Evolutionary conservation across 495 filamentous ascomycete species (phyloP), one percentile per base, ranked within the genome.

Genomic region (Filosporella fistucella): DNA sequence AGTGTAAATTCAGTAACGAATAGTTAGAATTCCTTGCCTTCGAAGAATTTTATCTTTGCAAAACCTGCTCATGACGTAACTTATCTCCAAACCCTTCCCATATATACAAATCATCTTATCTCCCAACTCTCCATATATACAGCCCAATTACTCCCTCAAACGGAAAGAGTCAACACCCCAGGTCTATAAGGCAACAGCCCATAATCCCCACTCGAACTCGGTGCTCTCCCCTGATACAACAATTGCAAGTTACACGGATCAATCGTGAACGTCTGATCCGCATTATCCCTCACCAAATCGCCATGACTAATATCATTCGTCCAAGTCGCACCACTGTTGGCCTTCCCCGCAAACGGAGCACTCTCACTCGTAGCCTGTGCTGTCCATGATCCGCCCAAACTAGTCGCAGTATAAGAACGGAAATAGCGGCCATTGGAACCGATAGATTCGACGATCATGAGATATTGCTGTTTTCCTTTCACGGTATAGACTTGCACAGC

Each of bases 401-500:
- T 74, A 26, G 49, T 65, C 17, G 81, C 69, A 2, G 77, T 82
- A 62, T 74, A 83, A 0, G 78, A 82, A 26, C 80, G 77, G 75
- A 85, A 85, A 49, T 77, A 85, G 4, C 80, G 72, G 1, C 80
- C 80, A 14, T 69, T 54, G 0, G 66, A 14, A 4, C 79, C 78
- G 32, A 81, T 79, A 0, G 72, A 61, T 60, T 85, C 81, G 50
- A 84, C 74, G 29, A 85, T 74, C 77, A 85, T 82, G 10, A 85
- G 70, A 43, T 77, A 80, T 37, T 55, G 14, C 34, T 60, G 69
- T 49, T 76, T 69, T 26, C 72, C 76, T 8, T 58, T 5, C 32
- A 84, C 59, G 6, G 71, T 81, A 65, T 84, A 85, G 18, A 84
- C 79, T 47, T 83, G 68, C 0, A 82, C 78, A 3, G 77, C 78